Conservation (phyloP, 2,329 filamentous ascomycete species). For the Colletotrichum godetiae region DNA sequence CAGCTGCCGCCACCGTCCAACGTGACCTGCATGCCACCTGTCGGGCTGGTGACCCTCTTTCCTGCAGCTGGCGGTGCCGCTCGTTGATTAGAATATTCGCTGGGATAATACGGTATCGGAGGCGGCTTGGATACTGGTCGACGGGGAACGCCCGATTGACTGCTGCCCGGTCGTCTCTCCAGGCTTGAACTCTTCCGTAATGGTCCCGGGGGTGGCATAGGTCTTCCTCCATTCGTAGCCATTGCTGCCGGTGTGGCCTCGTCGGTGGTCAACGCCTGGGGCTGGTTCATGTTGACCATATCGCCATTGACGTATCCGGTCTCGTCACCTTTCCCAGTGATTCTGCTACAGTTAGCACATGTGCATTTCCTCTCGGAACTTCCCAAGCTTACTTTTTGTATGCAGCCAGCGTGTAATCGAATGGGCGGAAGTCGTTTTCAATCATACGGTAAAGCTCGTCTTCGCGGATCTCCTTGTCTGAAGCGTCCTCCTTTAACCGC, state of each 20-base stretch:
- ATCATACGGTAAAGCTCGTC: slow-evolving; percentile 96
- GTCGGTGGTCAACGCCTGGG: slow-evolving; percentile 65
- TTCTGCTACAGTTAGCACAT: slow-evolving; percentile 31
- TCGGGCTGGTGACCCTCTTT: slow-evolving; percentile 79
- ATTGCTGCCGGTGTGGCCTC: slow-evolving; percentile 56
- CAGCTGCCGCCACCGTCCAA: slow-evolving; percentile 90
- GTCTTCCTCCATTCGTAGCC: slow-evolving; percentile 38
- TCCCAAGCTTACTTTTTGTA: slow-evolving; percentile 73
- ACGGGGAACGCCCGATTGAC: slow-evolving; percentile 36
- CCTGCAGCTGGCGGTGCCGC: slow-evolving; percentile 59
- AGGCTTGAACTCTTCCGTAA: slow-evolving; percentile 33
- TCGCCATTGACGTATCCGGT: slow-evolving; percentile 27
- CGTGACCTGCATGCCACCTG: slow-evolving; percentile 90
- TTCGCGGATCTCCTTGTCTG: slow-evolving; percentile 92
- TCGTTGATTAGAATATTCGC: slow-evolving; percentile 52
- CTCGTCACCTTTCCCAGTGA: slow-evolving; percentile 29
- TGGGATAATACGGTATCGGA: slow-evolving; percentile 59
- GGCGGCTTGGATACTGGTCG: slow-evolving; percentile 39
- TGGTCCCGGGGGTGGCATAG: slow-evolving; percentile 22
- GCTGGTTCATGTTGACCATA: slow-evolving; percentile 32
- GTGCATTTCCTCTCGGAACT: neutral
- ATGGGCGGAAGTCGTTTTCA: slow-evolving; percentile 91
- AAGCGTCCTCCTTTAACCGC: slow-evolving; percentile 91
- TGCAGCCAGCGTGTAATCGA: slow-evolving; percentile 89
- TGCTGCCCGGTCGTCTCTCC: slow-evolving; percentile 30